Evolutionary conservation across 305 asterid genomes (phyloP).

Genomic region (Rubia tinctorum): DNA sequence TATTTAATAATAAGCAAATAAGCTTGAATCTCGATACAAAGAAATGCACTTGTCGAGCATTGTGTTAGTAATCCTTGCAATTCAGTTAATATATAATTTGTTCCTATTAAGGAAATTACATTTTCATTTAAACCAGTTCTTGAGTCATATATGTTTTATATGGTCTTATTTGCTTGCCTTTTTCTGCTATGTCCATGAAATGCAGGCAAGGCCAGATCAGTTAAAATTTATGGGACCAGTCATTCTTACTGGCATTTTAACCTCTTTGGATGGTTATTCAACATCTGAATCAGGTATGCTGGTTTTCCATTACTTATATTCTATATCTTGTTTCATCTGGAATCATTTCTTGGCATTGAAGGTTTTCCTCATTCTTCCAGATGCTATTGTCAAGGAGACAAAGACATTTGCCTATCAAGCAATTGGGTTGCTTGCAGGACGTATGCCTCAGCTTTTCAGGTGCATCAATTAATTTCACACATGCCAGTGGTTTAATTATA

Average conservation of each 20-base stretch:
- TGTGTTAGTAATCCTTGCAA: background rate
- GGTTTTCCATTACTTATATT: conserved; percentile 16
- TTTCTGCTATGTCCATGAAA: conserved; percentile 5
- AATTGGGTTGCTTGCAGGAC: conserved; percentile 90
- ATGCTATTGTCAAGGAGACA: conserved; percentile 72
- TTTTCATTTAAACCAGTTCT: background rate
- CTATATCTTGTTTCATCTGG: conserved; percentile 15
- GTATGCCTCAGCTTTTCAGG: conserved; percentile 99
- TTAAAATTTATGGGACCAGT: conserved; percentile 96
- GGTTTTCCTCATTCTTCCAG: conserved; percentile 35
- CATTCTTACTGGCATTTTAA: conserved; percentile 71
- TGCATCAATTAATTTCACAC: conserved; percentile 26
- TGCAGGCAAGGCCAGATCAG: conserved; percentile 86
- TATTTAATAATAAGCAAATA: background rate
- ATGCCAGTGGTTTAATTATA: conserved; percentile 15
- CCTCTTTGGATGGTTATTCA: conserved; percentile 69
- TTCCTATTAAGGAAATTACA: background rate
- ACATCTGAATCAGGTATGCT: conserved; percentile 65
- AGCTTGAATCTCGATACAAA: background rate
- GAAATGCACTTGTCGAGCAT: background rate
- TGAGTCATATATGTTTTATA: background rate
- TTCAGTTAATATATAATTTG: background rate
- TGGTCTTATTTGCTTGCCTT: background rate
- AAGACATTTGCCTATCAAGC: conserved; percentile 91
- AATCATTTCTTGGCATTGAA: background rate